A percentile compares a stretch with the other conserved stretches of the same genome.
Conservation (phyloP, 306 rosid genomes). For the Lathyrus tuberosus region DNA sequence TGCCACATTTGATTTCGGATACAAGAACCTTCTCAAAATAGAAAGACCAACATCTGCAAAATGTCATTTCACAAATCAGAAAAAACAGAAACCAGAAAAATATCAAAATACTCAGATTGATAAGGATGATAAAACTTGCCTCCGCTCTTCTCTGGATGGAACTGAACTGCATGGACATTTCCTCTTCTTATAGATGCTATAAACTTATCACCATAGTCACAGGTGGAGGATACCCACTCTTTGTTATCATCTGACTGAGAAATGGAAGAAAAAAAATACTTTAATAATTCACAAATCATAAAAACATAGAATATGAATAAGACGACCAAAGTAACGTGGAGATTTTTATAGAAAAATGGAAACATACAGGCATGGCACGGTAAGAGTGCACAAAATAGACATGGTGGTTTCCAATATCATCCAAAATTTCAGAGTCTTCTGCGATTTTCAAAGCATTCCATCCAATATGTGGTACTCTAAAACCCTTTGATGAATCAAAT, state of each 20-base stretch:
- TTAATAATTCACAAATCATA: constrained; percentile 31
- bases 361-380: constrained; percentile 82
- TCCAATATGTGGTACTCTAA: constrained; percentile 95
- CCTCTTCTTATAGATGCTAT: constrained; percentile 90
- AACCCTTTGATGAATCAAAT: constrained; percentile 89
- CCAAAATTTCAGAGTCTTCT: constrained; percentile 74
- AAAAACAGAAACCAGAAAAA: neutral
- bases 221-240: constrained; percentile 91
- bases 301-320: constrained; percentile 13
- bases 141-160: constrained; percentile 99
- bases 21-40: constrained; percentile 83
- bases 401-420: constrained; percentile 76
- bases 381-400: constrained; percentile 96
- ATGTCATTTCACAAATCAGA: constrained; percentile 40
- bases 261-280: constrained; percentile 11
- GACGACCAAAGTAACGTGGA: constrained; percentile 20
- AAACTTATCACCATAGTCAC: constrained; percentile 86
- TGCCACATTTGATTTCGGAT: constrained; percentile 57
- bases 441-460: constrained; percentile 87
- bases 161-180: constrained; percentile 95
- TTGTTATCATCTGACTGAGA: constrained; percentile 81
- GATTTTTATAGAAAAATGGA: constrained; percentile 22
- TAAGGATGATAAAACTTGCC: constrained; percentile 59
- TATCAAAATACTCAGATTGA: neutral
- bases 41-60: constrained; percentile 93